These are phyloP conservation scores for Ceratocystis alfenasii DNA, from an alignment of 2,329 filamentous ascomycete genomes.

Conservation along the genomic window DNA sequence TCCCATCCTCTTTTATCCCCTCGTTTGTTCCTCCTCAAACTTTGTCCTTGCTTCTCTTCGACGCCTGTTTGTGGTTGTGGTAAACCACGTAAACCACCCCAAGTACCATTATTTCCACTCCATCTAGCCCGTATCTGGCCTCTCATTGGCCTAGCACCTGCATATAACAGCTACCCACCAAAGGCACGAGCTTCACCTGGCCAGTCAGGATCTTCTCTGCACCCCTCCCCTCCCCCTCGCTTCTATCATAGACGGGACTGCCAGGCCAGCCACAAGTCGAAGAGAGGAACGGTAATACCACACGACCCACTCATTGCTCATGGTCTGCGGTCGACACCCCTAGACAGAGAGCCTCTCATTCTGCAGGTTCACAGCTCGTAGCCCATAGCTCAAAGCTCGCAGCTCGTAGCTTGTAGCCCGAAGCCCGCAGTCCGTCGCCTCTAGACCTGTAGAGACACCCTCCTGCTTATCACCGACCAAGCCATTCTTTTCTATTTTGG, in stretches of 20 bases:
- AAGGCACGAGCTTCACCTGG: constrained; percentile 2
- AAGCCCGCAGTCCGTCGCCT: neutral
- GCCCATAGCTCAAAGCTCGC: neutral
- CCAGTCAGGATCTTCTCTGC: neutral
- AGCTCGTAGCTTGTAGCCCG: neutral
- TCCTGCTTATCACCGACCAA: neutral
- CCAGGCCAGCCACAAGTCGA: constrained; percentile 2
- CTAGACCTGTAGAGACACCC: neutral
- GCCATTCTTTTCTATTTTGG: neutral
- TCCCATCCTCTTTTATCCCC: neutral
- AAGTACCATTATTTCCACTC: neutral
- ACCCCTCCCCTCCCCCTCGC: neutral
- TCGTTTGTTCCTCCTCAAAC: neutral
- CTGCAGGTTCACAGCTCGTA: neutral
- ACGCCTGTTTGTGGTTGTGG: neutral
- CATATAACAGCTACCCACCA: neutral
- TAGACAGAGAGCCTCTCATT: neutral
- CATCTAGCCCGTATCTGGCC: neutral
- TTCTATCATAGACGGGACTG: neutral
- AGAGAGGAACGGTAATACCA: neutral
- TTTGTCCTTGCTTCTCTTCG: constrained; percentile 1
- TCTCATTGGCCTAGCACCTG: constrained; percentile 1
- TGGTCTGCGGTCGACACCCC: neutral
- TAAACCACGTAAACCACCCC: neutral
- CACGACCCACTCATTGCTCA: neutral